phyloP scores from a whole-genome alignment of 306 rosid species.

The Quercus robur region DNA sequence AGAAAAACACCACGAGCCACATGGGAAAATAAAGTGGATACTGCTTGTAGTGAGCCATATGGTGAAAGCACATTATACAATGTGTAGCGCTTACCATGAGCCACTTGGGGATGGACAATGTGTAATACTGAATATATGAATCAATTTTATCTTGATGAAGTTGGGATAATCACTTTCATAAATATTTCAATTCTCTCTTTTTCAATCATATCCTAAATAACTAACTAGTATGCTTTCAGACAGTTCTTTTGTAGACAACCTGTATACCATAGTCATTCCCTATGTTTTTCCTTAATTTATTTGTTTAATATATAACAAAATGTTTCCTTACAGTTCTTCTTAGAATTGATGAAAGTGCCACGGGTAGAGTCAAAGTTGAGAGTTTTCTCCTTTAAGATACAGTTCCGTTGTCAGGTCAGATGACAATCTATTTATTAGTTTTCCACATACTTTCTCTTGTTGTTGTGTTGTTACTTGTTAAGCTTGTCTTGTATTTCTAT shows the following conservation, averaged over 20 bases:
- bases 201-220: slow-evolving; percentile 25
- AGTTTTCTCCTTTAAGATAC: slow-evolving; percentile 89
- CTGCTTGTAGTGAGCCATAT: no score
- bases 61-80: no score
- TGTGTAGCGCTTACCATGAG: no score
- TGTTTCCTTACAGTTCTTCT: slow-evolving; percentile 61
- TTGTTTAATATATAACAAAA: no score
- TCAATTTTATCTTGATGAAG: no score
- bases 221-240: slow-evolving; percentile 20
- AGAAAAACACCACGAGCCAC: no score
- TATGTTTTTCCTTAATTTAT: no score
- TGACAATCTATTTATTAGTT: slow-evolving; percentile 17
- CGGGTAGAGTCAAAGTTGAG: slow-evolving; percentile 86
- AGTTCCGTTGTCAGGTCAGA: slow-evolving; percentile 75
- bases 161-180: neutral
- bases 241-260: slow-evolving; percentile 48
- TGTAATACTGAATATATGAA: no score
- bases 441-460: slow-evolving; percentile 20
- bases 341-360: slow-evolving; percentile 91
- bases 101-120: no score
- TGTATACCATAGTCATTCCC: no score
- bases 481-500: slow-evolving; percentile 16
- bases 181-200: neutral
- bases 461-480: slow-evolving; percentile 20
- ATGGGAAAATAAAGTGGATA: no score